phyloP scores from a whole-genome alignment of 2,329 filamentous ascomycete species.

The Myriosclerotinia duriaeana region DNA sequence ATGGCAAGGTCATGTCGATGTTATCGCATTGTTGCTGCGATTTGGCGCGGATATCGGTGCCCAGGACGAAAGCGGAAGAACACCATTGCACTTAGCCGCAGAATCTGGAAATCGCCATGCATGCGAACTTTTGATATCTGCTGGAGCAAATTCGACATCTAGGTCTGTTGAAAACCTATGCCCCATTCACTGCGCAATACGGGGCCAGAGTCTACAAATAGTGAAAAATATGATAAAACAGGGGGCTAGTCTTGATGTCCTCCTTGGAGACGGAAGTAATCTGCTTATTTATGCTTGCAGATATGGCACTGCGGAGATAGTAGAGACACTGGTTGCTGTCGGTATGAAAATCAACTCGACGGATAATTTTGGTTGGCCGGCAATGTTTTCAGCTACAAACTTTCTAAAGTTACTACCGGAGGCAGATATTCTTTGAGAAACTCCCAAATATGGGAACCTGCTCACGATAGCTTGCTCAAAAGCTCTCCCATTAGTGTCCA shows the following conservation, averaged over 20 bases:
- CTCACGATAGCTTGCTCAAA: fast-evolving
- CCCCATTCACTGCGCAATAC: not conserved
- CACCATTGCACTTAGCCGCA: not conserved
- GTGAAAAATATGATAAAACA: not conserved
- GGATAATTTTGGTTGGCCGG: not conserved
- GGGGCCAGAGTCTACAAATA: fast-evolving
- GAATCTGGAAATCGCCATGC: not conserved
- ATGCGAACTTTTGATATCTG: not conserved
- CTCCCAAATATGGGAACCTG: not conserved
- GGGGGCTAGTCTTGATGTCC: not conserved
- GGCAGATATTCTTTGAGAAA: too few relatives aligned
- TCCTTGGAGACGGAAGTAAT: not conserved
- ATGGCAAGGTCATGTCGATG: not conserved
- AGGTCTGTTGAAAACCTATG: fast-evolving
- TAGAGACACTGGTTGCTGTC: not conserved
- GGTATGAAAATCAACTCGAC: not conserved
- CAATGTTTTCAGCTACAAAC: not conserved
- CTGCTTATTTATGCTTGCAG: not conserved
- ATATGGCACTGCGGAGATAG: not conserved
- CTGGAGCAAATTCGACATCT: not conserved
- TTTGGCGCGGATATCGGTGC: not conserved
- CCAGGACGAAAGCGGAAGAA: not conserved
- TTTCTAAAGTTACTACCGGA: not conserved
- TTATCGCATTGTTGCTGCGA: not conserved
- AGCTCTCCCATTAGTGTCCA: fast-evolving